These are phyloP conservation scores for Decorospora gaudefroyi DNA, from an alignment of 2,329 filamentous ascomycete genomes.

Conservation along the genomic window DNA sequence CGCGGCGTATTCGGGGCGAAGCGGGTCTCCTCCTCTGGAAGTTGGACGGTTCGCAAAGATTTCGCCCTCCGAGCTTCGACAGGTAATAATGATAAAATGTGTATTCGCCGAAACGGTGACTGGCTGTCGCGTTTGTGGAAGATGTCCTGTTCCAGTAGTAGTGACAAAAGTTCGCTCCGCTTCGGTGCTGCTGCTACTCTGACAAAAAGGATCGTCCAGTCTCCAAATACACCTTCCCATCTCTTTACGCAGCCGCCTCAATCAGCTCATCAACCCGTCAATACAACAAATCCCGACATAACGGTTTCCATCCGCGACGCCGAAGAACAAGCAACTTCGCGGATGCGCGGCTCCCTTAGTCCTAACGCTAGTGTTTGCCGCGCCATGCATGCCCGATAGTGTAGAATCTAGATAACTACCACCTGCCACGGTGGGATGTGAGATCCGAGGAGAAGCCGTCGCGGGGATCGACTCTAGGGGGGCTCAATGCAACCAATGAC, in stretches of 20 bases:
- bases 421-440: conserved; percentile 21
- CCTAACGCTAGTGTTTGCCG: conserved; percentile 7
- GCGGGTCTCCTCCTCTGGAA: conserved; percentile 1
- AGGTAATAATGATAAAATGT: too few species aligned
- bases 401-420: too few species aligned
- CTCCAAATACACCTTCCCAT: background rate
- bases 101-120: too few species aligned
- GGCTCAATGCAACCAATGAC: conserved; percentile 15
- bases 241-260: conserved; percentile 1
- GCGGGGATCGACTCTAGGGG: conserved; percentile 21
- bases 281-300: conserved; percentile 4
- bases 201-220: too few species aligned
- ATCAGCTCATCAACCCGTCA: too few species aligned
- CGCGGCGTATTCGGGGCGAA: conserved; percentile 9
- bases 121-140: too few species aligned
- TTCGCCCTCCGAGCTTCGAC: too few species aligned
- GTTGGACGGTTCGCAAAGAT: background rate
- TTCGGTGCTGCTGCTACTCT: too few species aligned
- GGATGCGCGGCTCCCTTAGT: conserved; percentile 9
- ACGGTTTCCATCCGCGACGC: conserved; percentile 5
- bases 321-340: conserved; percentile 12
- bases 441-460: conserved; percentile 23
- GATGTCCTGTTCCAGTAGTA: too few species aligned
- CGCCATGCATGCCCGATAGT: too few species aligned
- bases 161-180: too few species aligned